These are phyloP conservation scores for Piper longum DNA, from an alignment of 164 flowering plant genomes.

Conservation along the genomic window DNA sequence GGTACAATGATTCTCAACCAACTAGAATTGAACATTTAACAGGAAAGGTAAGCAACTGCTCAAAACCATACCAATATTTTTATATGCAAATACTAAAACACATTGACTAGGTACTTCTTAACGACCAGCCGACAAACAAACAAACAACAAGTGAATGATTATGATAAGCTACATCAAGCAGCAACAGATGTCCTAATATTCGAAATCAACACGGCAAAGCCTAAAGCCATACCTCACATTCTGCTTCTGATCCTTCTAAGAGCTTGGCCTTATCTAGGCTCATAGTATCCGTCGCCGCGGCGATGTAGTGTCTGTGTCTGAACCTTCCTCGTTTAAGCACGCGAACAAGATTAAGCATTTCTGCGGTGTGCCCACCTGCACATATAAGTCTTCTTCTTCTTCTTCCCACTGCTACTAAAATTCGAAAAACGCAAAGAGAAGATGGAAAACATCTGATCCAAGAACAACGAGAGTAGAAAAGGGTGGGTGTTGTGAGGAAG, in stretches of 20 bases:
- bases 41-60: too few species aligned
- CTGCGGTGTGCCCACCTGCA: slow-evolving; percentile 95
- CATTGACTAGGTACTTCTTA: too few species aligned
- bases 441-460: slow-evolving; percentile 50
- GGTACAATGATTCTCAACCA: too few species aligned
- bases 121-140: too few species aligned
- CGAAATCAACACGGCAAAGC: too few species aligned
- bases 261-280: slow-evolving; percentile 81
- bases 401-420: too few species aligned
- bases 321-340: slow-evolving; percentile 56
- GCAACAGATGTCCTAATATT: too few species aligned
- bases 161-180: too few species aligned
- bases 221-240: slow-evolving; percentile 23
- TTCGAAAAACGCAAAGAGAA: neutral
- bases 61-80: too few species aligned
- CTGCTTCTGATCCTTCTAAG: slow-evolving; percentile 37
- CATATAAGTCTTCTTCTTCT: neutral
- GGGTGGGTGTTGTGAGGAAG: slow-evolving; percentile 11
- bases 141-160: too few species aligned
- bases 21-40: too few species aligned
- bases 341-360: slow-evolving; percentile 73
- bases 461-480: slow-evolving; percentile 57
- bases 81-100: too few species aligned
- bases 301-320: slow-evolving; percentile 57
- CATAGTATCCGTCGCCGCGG: slow-evolving; percentile 89